These are phyloP conservation scores for Calycina marina DNA, from an alignment of 2,329 filamentous ascomycete genomes.

Conservation along the genomic window DNA sequence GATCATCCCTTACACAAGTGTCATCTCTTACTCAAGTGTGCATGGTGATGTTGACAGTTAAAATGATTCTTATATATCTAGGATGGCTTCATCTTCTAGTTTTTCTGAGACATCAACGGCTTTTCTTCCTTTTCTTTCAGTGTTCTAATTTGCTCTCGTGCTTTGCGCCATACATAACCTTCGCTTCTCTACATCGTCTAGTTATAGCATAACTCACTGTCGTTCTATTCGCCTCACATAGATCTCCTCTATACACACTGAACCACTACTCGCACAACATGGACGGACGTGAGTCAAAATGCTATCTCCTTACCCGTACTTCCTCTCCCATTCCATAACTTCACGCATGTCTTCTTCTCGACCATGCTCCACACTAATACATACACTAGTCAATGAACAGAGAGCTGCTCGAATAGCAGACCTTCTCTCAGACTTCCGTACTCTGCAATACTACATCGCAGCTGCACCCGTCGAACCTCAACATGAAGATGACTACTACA, in stretches of 20 bases:
- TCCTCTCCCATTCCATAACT: too few relatives aligned
- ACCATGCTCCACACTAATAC: constrained; percentile 3
- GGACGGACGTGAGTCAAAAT: constrained; percentile 20
- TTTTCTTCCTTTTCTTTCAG: constrained; percentile 7
- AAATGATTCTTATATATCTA: constrained; percentile 15
- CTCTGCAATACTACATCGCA: constrained; percentile 47
- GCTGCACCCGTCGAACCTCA: constrained; percentile 38
- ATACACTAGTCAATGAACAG: constrained; percentile 41
- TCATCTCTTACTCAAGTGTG: too few relatives aligned
- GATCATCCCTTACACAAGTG: too few relatives aligned
- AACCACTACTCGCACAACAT: constrained; percentile 1
- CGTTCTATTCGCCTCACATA: too few relatives aligned
- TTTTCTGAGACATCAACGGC: constrained; percentile 12
- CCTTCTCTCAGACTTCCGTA: constrained; percentile 45
- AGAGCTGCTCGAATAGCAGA: constrained; percentile 46
- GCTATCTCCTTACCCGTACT: constrained; percentile 8
- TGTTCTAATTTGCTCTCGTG: constrained; percentile 9
- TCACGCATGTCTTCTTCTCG: constrained; percentile 3
- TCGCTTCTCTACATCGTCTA: constrained; percentile 3
- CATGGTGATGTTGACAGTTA: constrained; percentile 3
- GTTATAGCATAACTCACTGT: too few relatives aligned
- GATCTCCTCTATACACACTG: too few relatives aligned
- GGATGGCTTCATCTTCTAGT: constrained; percentile 6
- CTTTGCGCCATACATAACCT: too few relatives aligned
- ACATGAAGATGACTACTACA: constrained; percentile 44